phyloP scores from a whole-genome alignment of 306 rosid species.

The Geum urbanum region DNA sequence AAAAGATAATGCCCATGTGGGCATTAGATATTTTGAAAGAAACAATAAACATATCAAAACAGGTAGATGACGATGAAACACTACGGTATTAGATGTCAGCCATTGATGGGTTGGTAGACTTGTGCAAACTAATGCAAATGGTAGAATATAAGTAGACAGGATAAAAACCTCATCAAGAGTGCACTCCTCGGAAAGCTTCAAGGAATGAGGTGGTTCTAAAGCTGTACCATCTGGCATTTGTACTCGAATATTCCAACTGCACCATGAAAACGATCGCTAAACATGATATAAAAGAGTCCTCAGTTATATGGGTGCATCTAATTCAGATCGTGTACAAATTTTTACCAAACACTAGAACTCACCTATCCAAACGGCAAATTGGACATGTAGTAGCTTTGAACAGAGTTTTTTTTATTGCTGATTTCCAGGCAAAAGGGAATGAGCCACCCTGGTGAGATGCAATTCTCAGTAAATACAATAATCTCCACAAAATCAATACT shows the following conservation, averaged over 20 bases:
- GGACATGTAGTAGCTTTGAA: conserved; percentile 56
- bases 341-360: background rate
- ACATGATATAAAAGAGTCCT: conserved; percentile 3
- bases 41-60: background rate
- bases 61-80: background rate
- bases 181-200: conserved; percentile 57
- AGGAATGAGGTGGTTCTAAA: conserved; percentile 62
- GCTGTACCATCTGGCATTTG: conserved; percentile 59
- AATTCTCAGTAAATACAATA: conserved; percentile 28
- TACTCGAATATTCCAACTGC: conserved; percentile 72
- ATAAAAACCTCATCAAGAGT: conserved; percentile 70
- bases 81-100: background rate
- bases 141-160: conserved; percentile 16
- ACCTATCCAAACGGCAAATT: conserved; percentile 74
- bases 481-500: conserved; percentile 16
- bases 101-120: background rate
- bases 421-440: conserved; percentile 87
- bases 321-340: conserved; percentile 2
- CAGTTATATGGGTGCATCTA: conserved; percentile 3
- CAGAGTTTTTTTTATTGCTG: conserved; percentile 75
- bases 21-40: background rate
- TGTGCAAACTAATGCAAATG: background rate
- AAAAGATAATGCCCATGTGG: background rate
- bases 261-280: conserved; percentile 8
- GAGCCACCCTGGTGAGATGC: conserved; percentile 79